Base-by-base conservation (phyloP, 2,329 filamentous ascomycete species). In the Hymenoscyphus salicellus region DNA sequence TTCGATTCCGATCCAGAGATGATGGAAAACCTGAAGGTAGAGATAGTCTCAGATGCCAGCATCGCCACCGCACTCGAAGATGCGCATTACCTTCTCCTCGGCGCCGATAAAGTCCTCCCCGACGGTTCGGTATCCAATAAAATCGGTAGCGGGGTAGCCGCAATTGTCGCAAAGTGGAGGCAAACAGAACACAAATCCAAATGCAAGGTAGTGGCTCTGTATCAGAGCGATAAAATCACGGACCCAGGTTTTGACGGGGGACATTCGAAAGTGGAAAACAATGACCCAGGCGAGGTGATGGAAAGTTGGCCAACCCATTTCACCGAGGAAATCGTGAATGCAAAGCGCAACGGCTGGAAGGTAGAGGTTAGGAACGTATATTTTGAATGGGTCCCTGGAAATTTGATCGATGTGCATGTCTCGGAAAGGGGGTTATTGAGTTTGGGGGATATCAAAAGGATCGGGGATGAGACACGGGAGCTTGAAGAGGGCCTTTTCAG, bases 41-140 rank as follows among this genome's bases (percentile, higher is more conserved):
- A 77, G 0, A 76, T 89, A 20, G 80, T 79, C 0, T 69, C 87
- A 0, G 87, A 90, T 71, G 84, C 85, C n/a, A 82, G 83, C 1
- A 80, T 83, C 4, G 85, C 83, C 0, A 73, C 84, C 10, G 84
- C 86, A 1, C 79, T 83, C 3, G 70, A 74, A 20, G 77, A 75
- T n/a, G 78, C 84, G 3, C 81, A 90, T 68, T 61, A 88, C 1
- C 76, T 91, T 1, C 75, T 91, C 3, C 77, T 91, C 0, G 88
- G 88, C 0, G 86, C 87, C 1, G 88, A 91, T 71, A 78, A 84
- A 4, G 86, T 91, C 62, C 82, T 83, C 14, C 73, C 77, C 0
- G 73, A 77, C 0, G 88, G 86, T 1, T 82, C 84, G 33, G 83
- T 90, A 20, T 86, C 82, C 73, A 91, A 90, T 75, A 91, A 90